Conservation (phyloP, 768 basidiomycete species). For the Podaxis mareebaensis region DNA sequence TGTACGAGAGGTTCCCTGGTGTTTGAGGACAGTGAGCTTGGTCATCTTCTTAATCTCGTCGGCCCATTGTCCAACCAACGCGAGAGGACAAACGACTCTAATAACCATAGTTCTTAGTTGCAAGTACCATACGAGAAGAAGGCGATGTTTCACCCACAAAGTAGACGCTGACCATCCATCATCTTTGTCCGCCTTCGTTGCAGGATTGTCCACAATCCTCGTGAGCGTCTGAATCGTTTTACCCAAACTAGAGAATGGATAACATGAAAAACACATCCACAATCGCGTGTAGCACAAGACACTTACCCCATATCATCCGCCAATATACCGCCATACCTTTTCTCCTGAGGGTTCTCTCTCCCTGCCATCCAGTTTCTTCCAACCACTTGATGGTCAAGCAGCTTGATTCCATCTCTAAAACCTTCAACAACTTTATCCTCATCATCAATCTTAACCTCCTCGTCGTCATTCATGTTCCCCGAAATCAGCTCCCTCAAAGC, state of each 20-base stretch:
- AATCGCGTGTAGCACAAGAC: background rate
- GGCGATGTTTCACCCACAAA: conserved; percentile 47
- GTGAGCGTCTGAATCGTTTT: conserved; percentile 92
- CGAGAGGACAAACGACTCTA: conserved; percentile 87
- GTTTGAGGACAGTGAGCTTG: conserved; percentile 69
- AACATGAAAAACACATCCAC: background rate
- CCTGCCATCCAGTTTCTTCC: conserved; percentile 87
- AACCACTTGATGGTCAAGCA: conserved; percentile 87
- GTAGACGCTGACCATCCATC: conserved; percentile 75
- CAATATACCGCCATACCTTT: conserved; percentile 83
- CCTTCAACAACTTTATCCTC: conserved; percentile 74
- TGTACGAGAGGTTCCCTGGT: conserved; percentile 79
- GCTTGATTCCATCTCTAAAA: conserved; percentile 64
- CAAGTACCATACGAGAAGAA: background rate
- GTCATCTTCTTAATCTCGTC: conserved; percentile 78
- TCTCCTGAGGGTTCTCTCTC: conserved; percentile 67
- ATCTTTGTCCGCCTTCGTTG: conserved; percentile 65
- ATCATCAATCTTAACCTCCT: conserved; percentile 57
- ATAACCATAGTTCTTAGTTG: conserved; percentile 5
- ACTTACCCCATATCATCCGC: conserved; percentile 89
- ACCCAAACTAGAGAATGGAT: conserved; percentile 53
- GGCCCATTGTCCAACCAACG: conserved; percentile 90
- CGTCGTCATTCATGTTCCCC: conserved; percentile 62
- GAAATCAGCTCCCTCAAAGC: conserved; percentile 77
- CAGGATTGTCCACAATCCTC: conserved; percentile 81